Evolutionary conservation across 1,139 yeast genomes (phyloP).

Genomic region (Taphrina communis): DNA sequence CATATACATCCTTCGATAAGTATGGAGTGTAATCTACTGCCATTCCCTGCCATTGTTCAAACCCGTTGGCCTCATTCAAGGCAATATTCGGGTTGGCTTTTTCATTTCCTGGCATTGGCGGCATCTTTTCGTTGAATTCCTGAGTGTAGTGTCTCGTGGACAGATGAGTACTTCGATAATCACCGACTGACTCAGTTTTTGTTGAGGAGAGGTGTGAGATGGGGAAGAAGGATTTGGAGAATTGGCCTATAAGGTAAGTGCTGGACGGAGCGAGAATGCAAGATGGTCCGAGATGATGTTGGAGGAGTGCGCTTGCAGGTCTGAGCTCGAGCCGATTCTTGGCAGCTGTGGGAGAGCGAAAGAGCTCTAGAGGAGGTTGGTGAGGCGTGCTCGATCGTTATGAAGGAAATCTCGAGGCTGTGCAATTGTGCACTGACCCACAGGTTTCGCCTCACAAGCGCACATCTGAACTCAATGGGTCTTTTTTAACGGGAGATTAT

Average conservation of each 20-base stretch:
- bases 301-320: not conserved
- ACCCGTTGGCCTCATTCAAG: constrained; percentile 39
- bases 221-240: not conserved
- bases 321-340: constrained; percentile 10
- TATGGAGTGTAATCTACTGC: constrained; percentile 28
- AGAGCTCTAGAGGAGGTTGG: not conserved
- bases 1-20: constrained; percentile 69
- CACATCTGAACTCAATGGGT: not conserved
- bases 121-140: constrained; percentile 1
- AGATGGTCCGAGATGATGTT: not conserved
- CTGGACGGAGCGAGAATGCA: not conserved
- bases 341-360: not conserved
- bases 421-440: constrained; percentile 1
- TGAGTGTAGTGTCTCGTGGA: no score
- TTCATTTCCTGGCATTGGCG: constrained; percentile 36
- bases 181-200: no score
- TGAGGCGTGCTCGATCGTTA: not conserved
- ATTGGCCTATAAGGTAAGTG: not conserved
- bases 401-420: not conserved
- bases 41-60: constrained; percentile 38
- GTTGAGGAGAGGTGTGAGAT: not conserved
- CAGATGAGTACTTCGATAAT: no score
- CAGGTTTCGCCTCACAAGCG: constrained; percentile 2
- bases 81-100: constrained; percentile 41
- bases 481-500: not conserved